phyloP scores from a whole-genome alignment of 768 basidiomycete genomes.

The Sarcomyxa edulis region DNA sequence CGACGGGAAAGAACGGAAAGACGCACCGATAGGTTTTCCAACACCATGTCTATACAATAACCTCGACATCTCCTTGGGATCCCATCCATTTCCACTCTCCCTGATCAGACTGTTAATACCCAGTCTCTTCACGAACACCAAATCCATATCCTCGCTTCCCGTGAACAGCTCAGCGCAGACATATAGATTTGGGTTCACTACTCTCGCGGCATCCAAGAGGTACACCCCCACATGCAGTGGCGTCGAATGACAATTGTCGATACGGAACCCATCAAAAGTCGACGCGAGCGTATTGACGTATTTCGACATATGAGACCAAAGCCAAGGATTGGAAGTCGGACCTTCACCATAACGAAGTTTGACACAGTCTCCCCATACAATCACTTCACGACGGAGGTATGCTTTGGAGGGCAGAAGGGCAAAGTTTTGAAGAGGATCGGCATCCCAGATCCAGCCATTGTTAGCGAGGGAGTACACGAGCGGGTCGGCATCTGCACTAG shows the following conservation, averaged over 20 bases:
- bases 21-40: conserved; percentile 85
- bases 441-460: conserved; percentile 99
- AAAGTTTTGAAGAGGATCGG: conserved; percentile 92
- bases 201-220: conserved; percentile 88
- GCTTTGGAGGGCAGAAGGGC: conserved; percentile 89
- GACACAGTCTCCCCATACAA: conserved; percentile 97
- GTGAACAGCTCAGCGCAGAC: conserved; percentile 97
- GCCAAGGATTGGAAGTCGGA: conserved; percentile 83
- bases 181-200: conserved; percentile 88
- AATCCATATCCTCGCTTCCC: conserved; percentile 90
- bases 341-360: conserved; percentile 90
- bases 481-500: conserved; percentile 36
- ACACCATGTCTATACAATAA: conserved; percentile 87
- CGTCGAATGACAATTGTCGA: conserved; percentile 98
- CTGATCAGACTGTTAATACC: conserved; percentile 93
- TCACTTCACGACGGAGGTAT: conserved; percentile 93
- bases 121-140: conserved; percentile 83
- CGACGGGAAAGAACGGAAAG: not conserved
- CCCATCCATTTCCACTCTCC: conserved; percentile 89
- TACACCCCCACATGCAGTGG: conserved; percentile 94
- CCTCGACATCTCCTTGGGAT: conserved; percentile 87
- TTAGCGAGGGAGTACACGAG: conserved; percentile 81
- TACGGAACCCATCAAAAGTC: conserved; percentile 91
- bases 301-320: conserved; percentile 86
- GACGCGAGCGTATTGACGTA: conserved; percentile 80